Base-by-base conservation (phyloP, 192 early-diverging fungal genomes). In the Coemansia sp. region DNA sequence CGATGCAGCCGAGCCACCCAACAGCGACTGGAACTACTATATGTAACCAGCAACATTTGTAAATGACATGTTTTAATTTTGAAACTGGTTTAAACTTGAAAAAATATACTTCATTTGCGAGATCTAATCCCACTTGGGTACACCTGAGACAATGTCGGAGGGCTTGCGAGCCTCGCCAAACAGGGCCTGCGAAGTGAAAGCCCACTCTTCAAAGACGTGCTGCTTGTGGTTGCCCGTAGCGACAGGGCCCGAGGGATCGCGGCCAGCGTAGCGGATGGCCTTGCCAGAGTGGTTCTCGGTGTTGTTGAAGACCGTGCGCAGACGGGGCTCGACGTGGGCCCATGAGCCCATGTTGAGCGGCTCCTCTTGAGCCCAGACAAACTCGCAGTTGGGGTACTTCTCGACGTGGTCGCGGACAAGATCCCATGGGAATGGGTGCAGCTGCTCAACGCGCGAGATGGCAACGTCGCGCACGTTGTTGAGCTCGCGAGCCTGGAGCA, bases 291-390 rank as follows among this genome's bases (percentile, higher is more conserved):
- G 88, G 84, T 87, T 77, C 62, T 88, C 69, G 41, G 94, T 91
- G 65, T 93, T 68, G 65, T 87, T 85, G 45, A 94, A 77, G 38
- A 90, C 84, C 20, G 95, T 96, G 70, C 87, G 85, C 69, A 99
- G 85, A 34, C 97, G 86, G 15, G 95, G 95, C 62, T 88, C 88
- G 32, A 97, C 91, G 75, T 93, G 93, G 6, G 83, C 74, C 94
- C 95, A 99, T 37, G 90, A 88, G 70, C 97, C 95, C 85, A 89
- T 88, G 85, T 99, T 99, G 73, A 95, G 84, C 11, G 93, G 90
- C 82, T 99, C 97, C 83, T 99, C 97, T 83, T 99, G 97, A 40
- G 86, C 89, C 92, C 93, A 99, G 24, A 97, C 87, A 75, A 97
- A 85, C 74, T 95, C 91, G 62, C 94, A 89, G 70, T 91, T 93